These are phyloP conservation scores for Neurospora sp. DNA, from an alignment of 495 filamentous ascomycete genomes.

Conservation along the genomic window DNA sequence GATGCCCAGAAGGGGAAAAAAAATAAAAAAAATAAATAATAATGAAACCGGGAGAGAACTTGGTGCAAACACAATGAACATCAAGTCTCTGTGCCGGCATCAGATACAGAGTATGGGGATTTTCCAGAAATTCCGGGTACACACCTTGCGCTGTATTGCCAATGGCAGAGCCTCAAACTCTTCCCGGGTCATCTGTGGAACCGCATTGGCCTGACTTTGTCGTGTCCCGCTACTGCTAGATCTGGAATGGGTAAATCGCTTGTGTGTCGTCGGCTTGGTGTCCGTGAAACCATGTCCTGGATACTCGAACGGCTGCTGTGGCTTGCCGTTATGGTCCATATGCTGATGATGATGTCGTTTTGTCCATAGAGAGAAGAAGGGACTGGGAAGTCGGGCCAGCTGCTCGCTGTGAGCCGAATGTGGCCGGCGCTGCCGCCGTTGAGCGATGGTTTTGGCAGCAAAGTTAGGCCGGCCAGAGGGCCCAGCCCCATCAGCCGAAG, in stretches of 20 bases:
- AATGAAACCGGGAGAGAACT: background rate
- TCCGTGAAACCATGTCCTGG: conserved; percentile 7
- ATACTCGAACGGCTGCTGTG: conserved; percentile 1
- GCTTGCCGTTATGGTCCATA: conserved; percentile 5
- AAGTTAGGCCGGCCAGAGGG: conserved; percentile 1
- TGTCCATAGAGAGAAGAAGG: conserved; percentile 20
- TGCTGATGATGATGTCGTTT: conserved; percentile 14
- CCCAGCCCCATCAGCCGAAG: conserved; percentile 3
- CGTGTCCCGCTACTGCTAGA: conserved; percentile 16
- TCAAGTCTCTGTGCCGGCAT: background rate
- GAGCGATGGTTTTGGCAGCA: background rate
- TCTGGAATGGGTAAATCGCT: conserved; percentile 13
- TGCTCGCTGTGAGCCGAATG: conserved; percentile 14
- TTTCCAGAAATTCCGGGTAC: conserved; percentile 11
- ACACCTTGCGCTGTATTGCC: conserved; percentile 47
- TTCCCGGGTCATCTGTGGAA: conserved; percentile 26
- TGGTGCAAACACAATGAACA: background rate
- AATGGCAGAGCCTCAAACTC: conserved; percentile 44
- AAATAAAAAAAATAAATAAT: background rate
- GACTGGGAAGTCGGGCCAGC: conserved; percentile 14
- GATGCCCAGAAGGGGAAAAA: background rate
- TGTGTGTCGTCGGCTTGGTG: conserved; percentile 12
- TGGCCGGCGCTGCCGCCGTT: conserved; percentile 14
- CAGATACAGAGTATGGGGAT: background rate
- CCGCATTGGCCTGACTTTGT: conserved; percentile 11